Percentiles rank a stretch among this genome's conserved stretches.
phyloP scores from a whole-genome alignment of 768 basidiomycete species.

The Termitomyces sp. region DNA sequence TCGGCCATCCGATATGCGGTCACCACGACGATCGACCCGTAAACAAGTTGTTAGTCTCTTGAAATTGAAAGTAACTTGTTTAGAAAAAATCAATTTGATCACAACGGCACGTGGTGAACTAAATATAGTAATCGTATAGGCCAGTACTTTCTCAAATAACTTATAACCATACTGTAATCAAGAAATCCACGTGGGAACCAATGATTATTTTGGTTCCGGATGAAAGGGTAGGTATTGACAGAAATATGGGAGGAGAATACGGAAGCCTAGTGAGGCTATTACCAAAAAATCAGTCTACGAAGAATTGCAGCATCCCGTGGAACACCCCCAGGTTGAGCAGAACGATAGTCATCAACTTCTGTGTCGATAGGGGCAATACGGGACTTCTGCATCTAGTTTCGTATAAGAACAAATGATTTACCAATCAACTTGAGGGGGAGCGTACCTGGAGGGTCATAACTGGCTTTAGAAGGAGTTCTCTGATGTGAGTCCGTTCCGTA shows the following conservation, averaged over 20 bases:
- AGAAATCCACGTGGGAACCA: neutral
- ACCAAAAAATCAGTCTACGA: constrained; percentile 47
- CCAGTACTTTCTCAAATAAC: too few relatives aligned
- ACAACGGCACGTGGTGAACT: too few relatives aligned
- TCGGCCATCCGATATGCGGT: constrained; percentile 35
- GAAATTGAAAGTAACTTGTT: neutral
- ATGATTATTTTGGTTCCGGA: neutral
- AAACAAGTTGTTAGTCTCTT: neutral
- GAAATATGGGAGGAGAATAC: neutral
- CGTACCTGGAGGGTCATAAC: constrained; percentile 71
- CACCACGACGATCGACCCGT: neutral
- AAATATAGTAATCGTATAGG: too few relatives aligned
- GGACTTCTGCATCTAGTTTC: constrained; percentile 56
- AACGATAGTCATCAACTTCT: constrained; percentile 35
- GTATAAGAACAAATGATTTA: constrained; percentile 1
- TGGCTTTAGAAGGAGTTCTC: constrained; percentile 48
- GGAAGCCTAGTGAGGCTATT: constrained; percentile 2
- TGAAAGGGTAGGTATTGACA: neutral
- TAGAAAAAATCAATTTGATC: neutral
- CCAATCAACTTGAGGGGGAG: neutral
- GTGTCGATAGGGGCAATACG: constrained; percentile 51
- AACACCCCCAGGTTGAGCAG: constrained; percentile 16
- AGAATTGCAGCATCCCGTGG: constrained; percentile 40
- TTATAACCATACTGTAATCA: neutral
- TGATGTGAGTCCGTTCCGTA: constrained; percentile 47